Base-by-base conservation (phyloP, 2,329 filamentous ascomycete genomes). In the Fusarium mangiferae region DNA sequence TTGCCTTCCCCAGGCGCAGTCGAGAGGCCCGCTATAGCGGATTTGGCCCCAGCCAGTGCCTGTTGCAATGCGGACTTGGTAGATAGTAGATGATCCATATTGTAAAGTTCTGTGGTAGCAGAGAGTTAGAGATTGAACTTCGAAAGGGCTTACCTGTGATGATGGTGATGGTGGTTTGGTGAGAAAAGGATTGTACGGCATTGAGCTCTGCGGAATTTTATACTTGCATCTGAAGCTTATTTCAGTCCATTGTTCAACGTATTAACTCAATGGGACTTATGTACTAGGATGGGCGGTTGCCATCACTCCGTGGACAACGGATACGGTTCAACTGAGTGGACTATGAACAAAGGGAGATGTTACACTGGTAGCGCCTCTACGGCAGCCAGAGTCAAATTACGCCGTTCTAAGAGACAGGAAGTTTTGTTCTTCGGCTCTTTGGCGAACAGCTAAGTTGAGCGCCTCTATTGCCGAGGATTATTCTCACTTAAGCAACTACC, bases 391-490 rank as follows among this genome's bases (percentile, higher is more conserved):
- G 11, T 20, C 0, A 9, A 20, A 9, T 7, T 14, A 18, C 18
- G 9, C 24, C 8, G 17, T 28, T 28, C 12, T 10, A 4, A 14
- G 18, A 5, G 26, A 45, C 4, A 28, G 3, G 4, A 12, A 28
- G 9, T 10, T 46, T 20, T 46, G 9, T 46, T 28, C 18, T 7
- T 10, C 17, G 20, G 18, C 20, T 20, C 12, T 20, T 20, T 30
- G 2, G 15, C 5, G 12, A 49, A n/a, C 7, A 48, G 2, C 7
- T 2, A 8, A 30, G n/a, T 2, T n/a, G 10, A 17, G 20, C 1
- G 14, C 6, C 28, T n/a, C 0, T 3, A n/a, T n/a, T 6, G 7
- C 17, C 18, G 8, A 8, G 0, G 28, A n/a, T 0, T 30, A 4
- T n/a, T 2, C 6, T 15, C 4, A 3, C 8, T 5, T 6, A 0